Conservation (phyloP, 768 basidiomycete genomes). For the Boletus vermiculosoides region DNA sequence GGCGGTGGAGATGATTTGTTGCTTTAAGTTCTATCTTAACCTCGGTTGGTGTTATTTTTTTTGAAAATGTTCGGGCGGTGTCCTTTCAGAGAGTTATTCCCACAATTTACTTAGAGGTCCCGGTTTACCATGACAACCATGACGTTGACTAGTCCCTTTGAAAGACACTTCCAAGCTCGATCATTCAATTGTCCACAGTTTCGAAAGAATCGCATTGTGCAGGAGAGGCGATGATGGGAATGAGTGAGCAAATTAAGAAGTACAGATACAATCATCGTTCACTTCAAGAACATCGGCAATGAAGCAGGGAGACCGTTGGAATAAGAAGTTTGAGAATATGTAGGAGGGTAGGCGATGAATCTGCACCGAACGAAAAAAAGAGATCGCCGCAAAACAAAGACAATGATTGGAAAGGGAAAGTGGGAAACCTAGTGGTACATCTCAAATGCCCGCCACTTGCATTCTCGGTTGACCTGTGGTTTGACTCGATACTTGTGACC, state of each 20-base stretch:
- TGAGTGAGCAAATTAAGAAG: slow-evolving; percentile 33
- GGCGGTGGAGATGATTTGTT: slow-evolving; percentile 43
- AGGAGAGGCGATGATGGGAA: slow-evolving; percentile 13
- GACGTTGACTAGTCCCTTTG: background rate
- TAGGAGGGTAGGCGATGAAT: slow-evolving; percentile 1
- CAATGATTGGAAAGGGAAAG: slow-evolving; percentile 6
- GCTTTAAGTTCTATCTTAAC: slow-evolving; percentile 27
- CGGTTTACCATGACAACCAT: slow-evolving; percentile 1
- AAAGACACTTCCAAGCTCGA: background rate
- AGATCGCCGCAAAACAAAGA: slow-evolving; percentile 14
- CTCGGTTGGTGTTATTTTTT: background rate
- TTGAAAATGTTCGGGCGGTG: background rate
- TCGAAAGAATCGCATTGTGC: slow-evolving; percentile 23
- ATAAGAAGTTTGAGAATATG: slow-evolving; percentile 19
- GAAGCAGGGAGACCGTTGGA: slow-evolving; percentile 19
- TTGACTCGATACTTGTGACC: slow-evolving; percentile 27
- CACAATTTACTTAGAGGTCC: slow-evolving; percentile 2
- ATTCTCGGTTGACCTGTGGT: slow-evolving; percentile 31
- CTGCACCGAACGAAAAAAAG: slow-evolving; percentile 1
- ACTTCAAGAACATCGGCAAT: slow-evolving; percentile 29
- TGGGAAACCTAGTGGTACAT: slow-evolving; percentile 11
- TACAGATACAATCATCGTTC: slow-evolving; percentile 41
- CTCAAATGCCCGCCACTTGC: slow-evolving; percentile 36
- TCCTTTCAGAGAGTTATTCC: background rate
- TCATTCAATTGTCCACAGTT: slow-evolving; percentile 17